Conservation (phyloP, 805 yeast genomes). For the Wilhelminamyces savonicus region DNA sequence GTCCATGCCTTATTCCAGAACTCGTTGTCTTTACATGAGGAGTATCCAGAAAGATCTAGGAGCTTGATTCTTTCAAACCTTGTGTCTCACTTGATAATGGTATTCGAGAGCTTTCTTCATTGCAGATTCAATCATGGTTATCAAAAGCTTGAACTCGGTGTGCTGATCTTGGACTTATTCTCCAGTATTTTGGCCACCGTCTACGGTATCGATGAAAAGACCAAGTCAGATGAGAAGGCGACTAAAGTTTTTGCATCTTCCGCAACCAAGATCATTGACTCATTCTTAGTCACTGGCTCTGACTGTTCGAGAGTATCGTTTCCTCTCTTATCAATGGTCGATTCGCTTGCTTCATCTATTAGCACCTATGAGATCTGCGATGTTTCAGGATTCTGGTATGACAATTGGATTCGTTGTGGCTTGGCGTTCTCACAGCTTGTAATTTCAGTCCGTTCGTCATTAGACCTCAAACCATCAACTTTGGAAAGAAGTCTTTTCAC, state of each 20-base stretch:
- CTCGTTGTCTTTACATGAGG: conserved; percentile 35
- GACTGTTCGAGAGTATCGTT: conserved; percentile 47
- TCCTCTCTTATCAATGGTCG: conserved; percentile 49
- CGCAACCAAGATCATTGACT: conserved; percentile 42
- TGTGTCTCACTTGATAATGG: conserved; percentile 50
- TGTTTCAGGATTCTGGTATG: conserved; percentile 40
- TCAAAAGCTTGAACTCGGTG: conserved; percentile 60
- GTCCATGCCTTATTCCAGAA: conserved; percentile 47
- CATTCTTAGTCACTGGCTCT: conserved; percentile 49
- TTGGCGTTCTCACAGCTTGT: conserved; percentile 53
- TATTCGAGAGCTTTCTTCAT: conserved; percentile 66
- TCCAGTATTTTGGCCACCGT: conserved; percentile 45
- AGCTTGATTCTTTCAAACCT: conserved; percentile 44
- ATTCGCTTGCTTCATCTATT: conserved; percentile 33
- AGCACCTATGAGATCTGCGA: conserved; percentile 35
- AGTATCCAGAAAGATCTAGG: conserved; percentile 30
- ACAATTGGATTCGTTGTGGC: conserved; percentile 43
- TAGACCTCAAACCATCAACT: conserved; percentile 50
- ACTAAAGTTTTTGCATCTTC: conserved; percentile 48
- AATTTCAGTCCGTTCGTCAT: conserved; percentile 48
- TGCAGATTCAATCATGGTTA: conserved; percentile 57
- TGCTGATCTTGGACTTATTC: conserved; percentile 48
- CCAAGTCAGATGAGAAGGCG: conserved; percentile 26
- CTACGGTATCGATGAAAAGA: conserved; percentile 45
- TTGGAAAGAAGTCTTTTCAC: conserved; percentile 52